phyloP scores from a whole-genome alignment of 768 basidiomycete genomes.

The Gloeophyllum trabeum region DNA sequence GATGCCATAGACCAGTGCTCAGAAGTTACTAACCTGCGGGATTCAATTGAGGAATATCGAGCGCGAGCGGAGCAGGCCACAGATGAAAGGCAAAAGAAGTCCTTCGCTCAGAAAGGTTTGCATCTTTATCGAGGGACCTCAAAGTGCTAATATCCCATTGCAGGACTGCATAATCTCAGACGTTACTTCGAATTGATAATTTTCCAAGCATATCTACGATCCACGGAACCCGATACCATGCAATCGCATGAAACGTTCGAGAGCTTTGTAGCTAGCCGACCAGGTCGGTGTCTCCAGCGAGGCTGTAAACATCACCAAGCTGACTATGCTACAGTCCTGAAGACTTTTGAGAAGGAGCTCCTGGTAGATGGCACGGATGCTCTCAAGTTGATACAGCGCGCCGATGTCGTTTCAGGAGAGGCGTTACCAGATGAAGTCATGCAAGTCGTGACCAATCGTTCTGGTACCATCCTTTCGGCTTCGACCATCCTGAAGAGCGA shows the following conservation, averaged over 20 bases:
- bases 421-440: constrained; percentile 89
- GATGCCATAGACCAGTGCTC: constrained; percentile 82
- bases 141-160: background rate
- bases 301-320: background rate
- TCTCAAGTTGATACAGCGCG: constrained; percentile 72
- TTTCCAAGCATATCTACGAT: constrained; percentile 85
- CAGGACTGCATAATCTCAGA: constrained; percentile 71
- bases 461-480: constrained; percentile 80
- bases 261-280: constrained; percentile 71
- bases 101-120: constrained; percentile 63
- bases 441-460: constrained; percentile 72
- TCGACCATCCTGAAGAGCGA: constrained; percentile 93
- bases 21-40: constrained; percentile 73
- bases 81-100: constrained; percentile 58
- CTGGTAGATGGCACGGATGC: constrained; percentile 66
- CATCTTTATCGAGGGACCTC: background rate
- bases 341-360: constrained; percentile 90
- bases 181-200: constrained; percentile 80
- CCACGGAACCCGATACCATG: constrained; percentile 71
- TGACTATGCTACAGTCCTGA: constrained; percentile 53
- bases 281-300: constrained; percentile 37
- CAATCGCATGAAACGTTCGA: constrained; percentile 68
- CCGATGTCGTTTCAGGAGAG: constrained; percentile 51
- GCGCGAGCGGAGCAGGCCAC: constrained; percentile 65
- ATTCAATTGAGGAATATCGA: constrained; percentile 79